Evolutionary conservation across 306 rosid species (phyloP), one percentile per base, ranked within the genome.

Genomic region (Cotoneaster glaucophyllus): DNA sequence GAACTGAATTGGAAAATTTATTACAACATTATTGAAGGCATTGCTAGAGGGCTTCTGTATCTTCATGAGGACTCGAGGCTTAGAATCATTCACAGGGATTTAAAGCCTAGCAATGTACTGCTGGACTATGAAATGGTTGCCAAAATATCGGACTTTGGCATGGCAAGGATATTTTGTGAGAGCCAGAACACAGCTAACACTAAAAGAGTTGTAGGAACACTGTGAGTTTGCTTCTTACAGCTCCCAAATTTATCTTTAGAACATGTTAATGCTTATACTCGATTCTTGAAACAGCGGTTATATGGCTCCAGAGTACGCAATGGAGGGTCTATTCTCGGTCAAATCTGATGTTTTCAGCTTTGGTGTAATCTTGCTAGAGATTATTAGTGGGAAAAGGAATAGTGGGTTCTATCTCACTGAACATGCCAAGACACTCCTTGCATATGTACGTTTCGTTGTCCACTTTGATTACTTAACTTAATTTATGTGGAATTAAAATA

Each of bases 301-400:
- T 34, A 34, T 34, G 39, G 39, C 39, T 34, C 39, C 39, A 34
- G 39, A 34, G 39, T 34, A 34, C 2, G 39, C 39, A 34, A 34
- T 34, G 39, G 39, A 34, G 22, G 91, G 91, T 15, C 15, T 83
- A 19, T 89, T 87, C 72, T 85, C 88, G 0, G 72, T 80, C 5
- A 89, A 89, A 70, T 89, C 91, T 1, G 90, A 89, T 78, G 87
- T 84, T 3, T 89, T 84, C 84, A 87, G 90, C 73, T 89, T 89
- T n/a, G 88, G 94, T 3, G 85, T 89, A 18, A 71, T 89, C 44
- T 58, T 87, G 67, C 88, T 85, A 31, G 91, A 89, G 81, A 84
- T 85, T 52, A 77, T 89, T 14, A 78, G 79, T 2, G 87, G 94
- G 7, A 89, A 83, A 57, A 85, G 71, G 71, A 89, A 81, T 5